Conservation (phyloP, 2,329 filamentous ascomycete genomes). For the Elsinoe batatas region DNA sequence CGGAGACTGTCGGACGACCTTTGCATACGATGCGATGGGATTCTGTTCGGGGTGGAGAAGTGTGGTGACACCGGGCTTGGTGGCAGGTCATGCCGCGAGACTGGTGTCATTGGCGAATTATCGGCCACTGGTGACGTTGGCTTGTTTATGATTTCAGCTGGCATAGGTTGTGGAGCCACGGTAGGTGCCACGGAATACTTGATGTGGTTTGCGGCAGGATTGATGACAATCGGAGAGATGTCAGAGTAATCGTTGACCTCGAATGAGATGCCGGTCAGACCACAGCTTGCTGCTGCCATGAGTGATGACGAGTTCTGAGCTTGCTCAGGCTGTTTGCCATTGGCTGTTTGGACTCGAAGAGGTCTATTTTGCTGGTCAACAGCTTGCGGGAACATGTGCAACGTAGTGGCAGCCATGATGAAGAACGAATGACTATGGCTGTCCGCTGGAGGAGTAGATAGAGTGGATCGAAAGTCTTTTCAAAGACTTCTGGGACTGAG, state of each 20-base stretch:
- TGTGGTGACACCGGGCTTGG: conserved; percentile 2
- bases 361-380: background rate
- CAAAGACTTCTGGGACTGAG: background rate
- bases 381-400: conserved; percentile 4
- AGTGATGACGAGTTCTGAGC: background rate
- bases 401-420: background rate
- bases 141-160: background rate
- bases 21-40: background rate
- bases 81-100: background rate
- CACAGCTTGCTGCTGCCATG: conserved; percentile 7
- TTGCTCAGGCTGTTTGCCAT: conserved; percentile 6
- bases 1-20: conserved; percentile 1
- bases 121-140: background rate
- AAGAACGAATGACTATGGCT: background rate
- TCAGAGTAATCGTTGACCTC: conserved; percentile 8
- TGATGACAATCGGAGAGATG: conserved; percentile 5
- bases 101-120: conserved; percentile 6
- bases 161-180: background rate
- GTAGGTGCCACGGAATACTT: conserved; percentile 1
- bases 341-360: background rate
- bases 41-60: conserved; percentile 3
- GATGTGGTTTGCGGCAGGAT: background rate
- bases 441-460: background rate
- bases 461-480: background rate
- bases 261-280: background rate